Base-by-base conservation (phyloP, 768 basidiomycete genomes). In the Rubroboletus satanas region DNA sequence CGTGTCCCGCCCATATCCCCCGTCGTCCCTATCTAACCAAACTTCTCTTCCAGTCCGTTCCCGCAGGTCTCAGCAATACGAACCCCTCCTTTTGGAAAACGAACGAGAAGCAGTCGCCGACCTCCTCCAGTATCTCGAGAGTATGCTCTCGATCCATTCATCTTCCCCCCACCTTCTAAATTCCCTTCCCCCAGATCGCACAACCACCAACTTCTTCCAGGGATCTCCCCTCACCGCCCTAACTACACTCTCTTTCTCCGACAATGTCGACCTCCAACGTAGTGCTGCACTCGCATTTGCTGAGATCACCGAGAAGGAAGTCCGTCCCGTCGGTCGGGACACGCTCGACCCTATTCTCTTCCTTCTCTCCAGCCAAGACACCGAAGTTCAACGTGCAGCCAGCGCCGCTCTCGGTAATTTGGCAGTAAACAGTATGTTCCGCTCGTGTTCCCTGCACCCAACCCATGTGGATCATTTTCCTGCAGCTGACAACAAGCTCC, bases 231-330 rank as follows among this genome's bases (percentile, higher is more conserved):
- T 99, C 55, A 80, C 87, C 49, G 94, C 97, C 37, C 77, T 99
- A 53, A 98, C 96, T 12, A 98, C 93, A 48, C 88, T 99, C 58
- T 96, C 94, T 23, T 99, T 98, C 77, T 94, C 91, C 21, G 97
- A 98, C 76, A 99, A 99, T 75, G 96, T 99, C 62, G 97, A 98
- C 76, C 81, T 99, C 18, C 97, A 99, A 77, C 85, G 97, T 47
- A 96, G 93, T 60, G 97, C 97, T 2, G 97, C 97, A 5, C 83
- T 99, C 42, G 97, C 97, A 0, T 99, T 98, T 67, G 97, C 97
- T 36, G 97, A 99, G 73, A 99, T 99, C 56, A 99, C 97, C 23
- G 97, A 99, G 78, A 98, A 98, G 76, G 97, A 99, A 74, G 96
- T 98, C 49, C 84, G 95, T 42, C 93, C 91, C 44, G 97, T 99